Base-by-base conservation (phyloP, 164 flowering plant species). In the Berberis vulgaris region DNA sequence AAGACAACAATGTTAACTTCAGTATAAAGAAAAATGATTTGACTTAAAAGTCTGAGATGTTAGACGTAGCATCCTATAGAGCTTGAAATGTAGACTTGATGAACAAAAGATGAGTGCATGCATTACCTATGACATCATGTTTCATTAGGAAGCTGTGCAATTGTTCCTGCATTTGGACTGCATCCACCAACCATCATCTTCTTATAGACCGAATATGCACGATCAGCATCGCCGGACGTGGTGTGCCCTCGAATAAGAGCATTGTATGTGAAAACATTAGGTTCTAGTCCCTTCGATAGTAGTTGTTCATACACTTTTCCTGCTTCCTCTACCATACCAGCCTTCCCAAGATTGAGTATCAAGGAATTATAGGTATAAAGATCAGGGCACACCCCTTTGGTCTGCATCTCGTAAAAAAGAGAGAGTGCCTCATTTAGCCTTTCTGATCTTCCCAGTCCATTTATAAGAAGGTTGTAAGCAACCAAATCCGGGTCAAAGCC, bases 131-230 rank as follows among this genome's bases (percentile, higher is more conserved):
- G 39, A 50, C 12, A 47, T 65, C 52, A 66, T 59, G 79, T 57
- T 73, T 79, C 76, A 72, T 86, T 91, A 64, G 97, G 97, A 61
- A 94, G 95, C 71, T 89, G 91, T 2, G 88, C 88, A 80, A 83
- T 82, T 50, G 99, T 94, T 64, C 81, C 91, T 7, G 65, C 66
- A 68, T 91, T 91, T 40, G 99, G 96, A 70, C 72, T 85, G 83
- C 88, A 91, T 11, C 95, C 97, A 43, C 83, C 91, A 49, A 72
- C 74, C 87, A 89, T 80, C 96, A 91, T 94, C 76, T 78, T 82
- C 78, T 84, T 74, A 74, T 86, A 94, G 11, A 87, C 79, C 50
- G 84, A 83, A 71, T 84, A 94, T 43, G 99, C 97, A 65, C 55
- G 60, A 8, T 91, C 93, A 41, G 82, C 64, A 66, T 91, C 70